A percentile compares a stretch with the other conserved stretches of the same genome.
phyloP scores from a whole-genome alignment of 139 green algal species.

The Closterium sp. region DNA sequence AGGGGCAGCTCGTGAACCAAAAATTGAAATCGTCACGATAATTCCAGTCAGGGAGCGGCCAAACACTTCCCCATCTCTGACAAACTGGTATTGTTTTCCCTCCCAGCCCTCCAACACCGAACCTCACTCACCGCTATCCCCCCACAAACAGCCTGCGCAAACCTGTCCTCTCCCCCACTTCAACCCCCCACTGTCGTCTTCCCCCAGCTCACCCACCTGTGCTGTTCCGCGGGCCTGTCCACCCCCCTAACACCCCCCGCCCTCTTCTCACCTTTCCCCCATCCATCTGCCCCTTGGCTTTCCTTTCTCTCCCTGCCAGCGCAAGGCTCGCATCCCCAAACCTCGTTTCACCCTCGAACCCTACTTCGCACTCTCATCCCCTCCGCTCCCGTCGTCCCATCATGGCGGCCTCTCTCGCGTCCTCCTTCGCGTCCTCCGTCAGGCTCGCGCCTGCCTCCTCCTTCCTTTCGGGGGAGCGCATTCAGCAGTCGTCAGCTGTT shows the following conservation, averaged over 20 bases:
- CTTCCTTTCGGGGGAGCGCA: neutral
- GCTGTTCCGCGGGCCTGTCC: too few species aligned
- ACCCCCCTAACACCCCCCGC: neutral
- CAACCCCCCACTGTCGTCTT: neutral
- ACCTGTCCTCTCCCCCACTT: neutral
- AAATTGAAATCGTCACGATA: too few species aligned
- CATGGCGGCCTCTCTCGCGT: neutral
- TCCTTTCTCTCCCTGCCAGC: neutral
- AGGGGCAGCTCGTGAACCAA: too few species aligned
- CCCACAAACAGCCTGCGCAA: too few species aligned
- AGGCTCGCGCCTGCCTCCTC: neutral
- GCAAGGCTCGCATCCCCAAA: neutral
- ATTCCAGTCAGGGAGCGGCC: too few species aligned
- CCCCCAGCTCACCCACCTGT: neutral
- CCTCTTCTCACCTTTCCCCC: neutral
- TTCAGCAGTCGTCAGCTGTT: neutral
- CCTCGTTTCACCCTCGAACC: neutral
- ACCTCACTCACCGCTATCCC: too few species aligned
- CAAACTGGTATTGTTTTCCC: too few species aligned
- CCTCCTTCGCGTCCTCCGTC: neutral
- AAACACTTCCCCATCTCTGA: too few species aligned
- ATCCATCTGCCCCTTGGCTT: neutral
- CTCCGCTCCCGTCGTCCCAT: neutral
- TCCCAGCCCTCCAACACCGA: too few species aligned
- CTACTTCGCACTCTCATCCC: neutral